Base-by-base conservation (phyloP, 2,329 filamentous ascomycete genomes). In the Pestalotiopsis sp. region DNA sequence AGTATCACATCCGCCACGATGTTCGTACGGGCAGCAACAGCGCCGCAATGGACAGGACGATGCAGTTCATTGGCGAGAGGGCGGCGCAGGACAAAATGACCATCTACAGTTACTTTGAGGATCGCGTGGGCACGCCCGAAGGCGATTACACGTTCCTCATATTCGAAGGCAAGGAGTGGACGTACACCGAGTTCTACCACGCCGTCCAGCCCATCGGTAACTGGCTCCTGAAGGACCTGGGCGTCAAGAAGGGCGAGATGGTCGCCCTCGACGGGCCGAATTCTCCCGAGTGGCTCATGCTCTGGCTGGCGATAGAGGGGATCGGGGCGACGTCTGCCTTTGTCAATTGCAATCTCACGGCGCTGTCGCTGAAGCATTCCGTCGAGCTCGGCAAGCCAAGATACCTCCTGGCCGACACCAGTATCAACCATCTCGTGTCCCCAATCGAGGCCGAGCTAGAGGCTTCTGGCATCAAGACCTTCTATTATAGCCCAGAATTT, bases 281-380 rank as follows among this genome's bases (percentile, higher is more conserved):
- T 75, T 86, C 87, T 4, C 84, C 89, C 2, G 90, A 93, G 68
- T 92, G 91, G 70, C 72, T 92, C 4, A 86, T 92, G 68, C 83
- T 86, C 9, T 90, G 90, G 86, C 73, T 92, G n/a, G 91, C 86
- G 0, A 79, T 91, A 3, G 87, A 88, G 83, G 86, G 87, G 2
- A 87, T 93, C 66, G 91, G 91, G 2, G 88, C 88, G 13, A 86
- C 86, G 0, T 88, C 90, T 0, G 91, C 91, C 0, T 86, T 92
- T 78, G 89, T 93, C 77, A 93, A 93, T 74, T 88, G 88, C 76
- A 90, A 93, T 73, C 81, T 93, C 11, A 82, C 86, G 1, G 88
- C 87, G 0, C 84, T 89, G 70, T 85, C 89, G 1, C 78, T 93
- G 68, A 73, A 90, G n/a, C 91, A 93, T 77, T 92, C 90, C 69